Evolutionary conservation across 768 basidiomycete genomes (phyloP).

Genomic region (Xerocomellus chrysenteron): DNA sequence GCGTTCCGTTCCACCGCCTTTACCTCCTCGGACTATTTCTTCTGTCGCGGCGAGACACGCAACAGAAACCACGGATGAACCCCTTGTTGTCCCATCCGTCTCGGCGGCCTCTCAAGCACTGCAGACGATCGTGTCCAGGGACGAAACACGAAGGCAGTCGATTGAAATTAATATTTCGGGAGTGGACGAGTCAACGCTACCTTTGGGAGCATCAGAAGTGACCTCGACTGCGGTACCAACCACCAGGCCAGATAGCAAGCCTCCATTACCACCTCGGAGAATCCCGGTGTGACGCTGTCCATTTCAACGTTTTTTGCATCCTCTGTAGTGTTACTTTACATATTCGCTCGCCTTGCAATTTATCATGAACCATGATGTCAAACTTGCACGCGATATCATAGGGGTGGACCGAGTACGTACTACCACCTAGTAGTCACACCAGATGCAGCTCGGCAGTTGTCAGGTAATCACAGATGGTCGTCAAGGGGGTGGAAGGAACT

Average conservation of each 20-base stretch:
- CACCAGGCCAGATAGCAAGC: conserved; percentile 17
- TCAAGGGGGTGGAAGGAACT: no score
- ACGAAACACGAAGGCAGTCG: conserved; percentile 35
- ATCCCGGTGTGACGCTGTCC: conserved; percentile 9
- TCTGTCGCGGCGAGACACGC: conserved; percentile 33
- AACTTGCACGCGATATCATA: no score
- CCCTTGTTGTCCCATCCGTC: conserved; percentile 15
- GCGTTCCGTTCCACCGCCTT: conserved; percentile 36
- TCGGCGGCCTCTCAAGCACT: conserved; percentile 54
- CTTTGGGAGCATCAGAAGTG: conserved; percentile 2
- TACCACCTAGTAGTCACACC: no score
- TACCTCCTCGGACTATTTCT: conserved; percentile 42
- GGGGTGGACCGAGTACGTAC: no score
- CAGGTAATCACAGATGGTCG: no score
- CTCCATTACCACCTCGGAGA: conserved; percentile 38
- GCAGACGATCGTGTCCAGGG: conserved; percentile 54
- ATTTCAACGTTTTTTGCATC: not conserved
- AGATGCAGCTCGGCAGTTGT: no score
- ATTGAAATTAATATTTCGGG: conserved; percentile 17
- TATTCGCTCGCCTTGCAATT: not conserved
- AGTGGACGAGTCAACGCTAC: conserved; percentile 2
- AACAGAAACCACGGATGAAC: conserved; percentile 25
- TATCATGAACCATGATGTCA: not conserved
- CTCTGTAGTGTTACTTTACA: conserved; percentile 5
- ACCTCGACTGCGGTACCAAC: conserved; percentile 3